Conservation (phyloP, 768 basidiomycete genomes). For the Leucosporidium creatinivorum region DNA sequence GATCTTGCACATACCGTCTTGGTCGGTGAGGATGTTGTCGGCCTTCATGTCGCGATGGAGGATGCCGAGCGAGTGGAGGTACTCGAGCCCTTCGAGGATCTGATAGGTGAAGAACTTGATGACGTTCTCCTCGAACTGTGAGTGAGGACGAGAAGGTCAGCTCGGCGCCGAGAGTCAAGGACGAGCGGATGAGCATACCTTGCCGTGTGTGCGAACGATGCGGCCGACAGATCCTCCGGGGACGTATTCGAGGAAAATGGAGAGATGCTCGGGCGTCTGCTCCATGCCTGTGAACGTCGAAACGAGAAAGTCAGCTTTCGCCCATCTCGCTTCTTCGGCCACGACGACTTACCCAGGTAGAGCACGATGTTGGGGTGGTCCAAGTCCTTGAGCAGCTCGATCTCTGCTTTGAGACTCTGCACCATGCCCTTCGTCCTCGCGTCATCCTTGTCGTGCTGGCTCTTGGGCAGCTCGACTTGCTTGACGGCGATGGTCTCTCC, state of each 20-base stretch:
- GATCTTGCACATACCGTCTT: constrained; percentile 86
- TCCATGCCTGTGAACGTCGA: constrained; percentile 30
- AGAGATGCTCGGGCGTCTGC: constrained; percentile 35
- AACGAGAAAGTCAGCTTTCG: not conserved
- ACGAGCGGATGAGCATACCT: constrained; percentile 35
- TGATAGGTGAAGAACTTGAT: constrained; percentile 87
- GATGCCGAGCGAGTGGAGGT: constrained; percentile 84
- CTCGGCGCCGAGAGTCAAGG: not conserved
- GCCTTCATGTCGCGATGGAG: constrained; percentile 95
- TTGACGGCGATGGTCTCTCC: constrained; percentile 99
- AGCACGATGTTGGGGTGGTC: constrained; percentile 97
- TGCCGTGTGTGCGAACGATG: constrained; percentile 81
- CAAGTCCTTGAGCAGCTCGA: constrained; percentile 88
- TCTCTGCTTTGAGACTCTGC: constrained; percentile 87
- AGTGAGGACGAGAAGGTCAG: not conserved
- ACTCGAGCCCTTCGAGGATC: constrained; percentile 83
- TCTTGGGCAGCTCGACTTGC: constrained; percentile 91
- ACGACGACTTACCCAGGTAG: constrained; percentile 60
- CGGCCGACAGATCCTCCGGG: constrained; percentile 93
- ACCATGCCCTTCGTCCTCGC: constrained; percentile 74
- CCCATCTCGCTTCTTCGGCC: not conserved
- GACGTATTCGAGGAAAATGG: constrained; percentile 95
- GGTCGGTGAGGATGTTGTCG: constrained; percentile 95
- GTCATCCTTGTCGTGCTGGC: constrained; percentile 84
- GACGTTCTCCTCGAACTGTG: constrained; percentile 71